Evolutionary conservation across 140 eudicot species (phyloP).

Genomic region (Stevia rebaudiana): DNA sequence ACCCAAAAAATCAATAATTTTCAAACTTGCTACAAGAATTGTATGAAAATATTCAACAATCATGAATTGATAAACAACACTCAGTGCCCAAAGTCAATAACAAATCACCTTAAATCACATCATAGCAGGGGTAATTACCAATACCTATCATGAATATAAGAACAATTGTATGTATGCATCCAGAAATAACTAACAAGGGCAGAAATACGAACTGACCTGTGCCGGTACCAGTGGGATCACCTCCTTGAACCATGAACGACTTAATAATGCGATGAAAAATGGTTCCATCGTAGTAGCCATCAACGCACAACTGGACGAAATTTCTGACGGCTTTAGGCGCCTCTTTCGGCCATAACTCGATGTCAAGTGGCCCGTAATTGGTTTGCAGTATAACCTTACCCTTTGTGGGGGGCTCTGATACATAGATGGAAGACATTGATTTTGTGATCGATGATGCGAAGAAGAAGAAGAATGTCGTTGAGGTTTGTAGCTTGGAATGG

Average conservation of each 20-base stretch:
- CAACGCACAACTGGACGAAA: slow-evolving; percentile 88
- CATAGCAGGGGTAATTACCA: background rate
- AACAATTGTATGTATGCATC: background rate
- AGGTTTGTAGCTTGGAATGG: slow-evolving; percentile 9
- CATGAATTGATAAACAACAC: background rate
- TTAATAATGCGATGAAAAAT: slow-evolving; percentile 81
- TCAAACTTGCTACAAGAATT: slow-evolving; percentile 6
- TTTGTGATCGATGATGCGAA: background rate
- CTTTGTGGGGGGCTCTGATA: slow-evolving; percentile 90
- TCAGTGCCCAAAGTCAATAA: background rate
- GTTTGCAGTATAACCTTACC: slow-evolving; percentile 77
- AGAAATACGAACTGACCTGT: slow-evolving; percentile 35
- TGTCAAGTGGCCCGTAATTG: slow-evolving; percentile 75
- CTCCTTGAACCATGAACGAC: slow-evolving; percentile 84
- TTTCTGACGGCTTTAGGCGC: slow-evolving; percentile 92
- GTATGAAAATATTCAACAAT: too few relatives aligned
- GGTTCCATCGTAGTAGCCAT: slow-evolving; percentile 79
- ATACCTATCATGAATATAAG: background rate
- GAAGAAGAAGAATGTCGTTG: slow-evolving; percentile 7
- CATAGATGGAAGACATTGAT: slow-evolving; percentile 81
- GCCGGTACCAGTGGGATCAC: slow-evolving; percentile 95
- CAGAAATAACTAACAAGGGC: background rate
- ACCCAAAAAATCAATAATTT: background rate
- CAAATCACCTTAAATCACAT: background rate
- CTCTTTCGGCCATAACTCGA: slow-evolving; percentile 96